Conservation (phyloP, 2,329 filamentous ascomycete species). For the Alternaria arborescens region DNA sequence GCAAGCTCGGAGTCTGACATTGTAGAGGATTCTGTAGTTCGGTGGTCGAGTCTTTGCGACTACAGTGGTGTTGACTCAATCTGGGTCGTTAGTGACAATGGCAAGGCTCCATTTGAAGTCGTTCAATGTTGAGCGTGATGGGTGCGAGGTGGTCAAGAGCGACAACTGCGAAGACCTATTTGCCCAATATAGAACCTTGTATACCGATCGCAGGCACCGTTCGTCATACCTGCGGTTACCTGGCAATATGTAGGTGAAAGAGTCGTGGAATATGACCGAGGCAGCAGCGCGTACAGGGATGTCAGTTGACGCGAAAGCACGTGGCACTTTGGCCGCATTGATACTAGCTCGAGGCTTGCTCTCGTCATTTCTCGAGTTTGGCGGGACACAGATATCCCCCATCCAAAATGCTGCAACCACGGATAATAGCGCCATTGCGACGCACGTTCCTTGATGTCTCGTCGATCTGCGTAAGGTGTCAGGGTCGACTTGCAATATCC, state of each 20-base stretch:
- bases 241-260: constrained; percentile 12
- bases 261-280: constrained; percentile 14
- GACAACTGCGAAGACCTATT: background rate
- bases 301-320: constrained; percentile 31
- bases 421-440: constrained; percentile 32
- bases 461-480: constrained; percentile 28
- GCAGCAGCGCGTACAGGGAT: constrained; percentile 26
- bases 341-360: constrained; percentile 24
- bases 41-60: background rate
- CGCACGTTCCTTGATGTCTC: constrained; percentile 23
- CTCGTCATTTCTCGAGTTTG: constrained; percentile 21
- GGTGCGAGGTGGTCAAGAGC: background rate
- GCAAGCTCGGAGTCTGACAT: constrained; percentile 38
- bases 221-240: background rate
- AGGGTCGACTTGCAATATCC: constrained; percentile 18
- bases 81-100: background rate
- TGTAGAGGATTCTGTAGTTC: background rate
- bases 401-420: constrained; percentile 44
- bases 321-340: constrained; percentile 22
- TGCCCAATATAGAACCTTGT: constrained; percentile 5
- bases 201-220: constrained; percentile 4
- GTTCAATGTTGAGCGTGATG: constrained; percentile 1
- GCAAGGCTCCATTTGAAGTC: background rate
- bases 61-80: background rate
- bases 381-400: constrained; percentile 10